Base-by-base conservation (phyloP, 192 early-diverging fungal species). In the Cladochytrium replicatum region DNA sequence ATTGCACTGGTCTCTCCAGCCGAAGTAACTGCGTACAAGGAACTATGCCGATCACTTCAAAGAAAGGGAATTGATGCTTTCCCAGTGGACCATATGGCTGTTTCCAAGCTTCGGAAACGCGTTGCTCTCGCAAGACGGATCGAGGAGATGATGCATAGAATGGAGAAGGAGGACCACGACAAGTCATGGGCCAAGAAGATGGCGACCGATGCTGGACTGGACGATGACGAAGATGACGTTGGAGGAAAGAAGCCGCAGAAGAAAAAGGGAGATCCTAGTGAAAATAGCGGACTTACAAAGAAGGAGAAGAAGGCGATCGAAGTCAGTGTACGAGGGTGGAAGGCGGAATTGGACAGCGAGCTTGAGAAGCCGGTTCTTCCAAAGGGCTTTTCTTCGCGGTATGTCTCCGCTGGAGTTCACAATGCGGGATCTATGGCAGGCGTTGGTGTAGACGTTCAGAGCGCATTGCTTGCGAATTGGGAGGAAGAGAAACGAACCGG, bases 1-100 rank as follows among this genome's bases (percentile, higher is more conserved):
- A 62, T 98, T 19, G 67, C 90, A 69, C 60, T 98, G 32, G 81
- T 77, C 50, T 80, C 83, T 23, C 91, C 94, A 17, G 80, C 90
- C 43, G 94, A 98, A 52, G 57, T 79, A 19, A 72, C 74, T 39
- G 54, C 84, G 23, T 94, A 92, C 66, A 74, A 81, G 48, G 85
- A 86, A 60, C 77, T 98, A 38, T 88, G 86, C 43, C 58, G 74
- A n/a, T 75, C 78, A 4, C 71, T 98, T 3, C n/a, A n/a, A 74
- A 74, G 43, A 90, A 92, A 65, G 75, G 83, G 58, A 52, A 58
- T 25, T 46, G 43, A 57, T 28, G 9, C 6, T 26, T 95, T 93
- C 59, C 91, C 92, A 1, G 64, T 92, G 0, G 88, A 93, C 47
- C 55, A 68, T n/a, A 63, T 74, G 11, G 66, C 91, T 3, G 54